phyloP scores from a whole-genome alignment of 257 asterid genomes.

The Oldenlandia corymbosa region DNA sequence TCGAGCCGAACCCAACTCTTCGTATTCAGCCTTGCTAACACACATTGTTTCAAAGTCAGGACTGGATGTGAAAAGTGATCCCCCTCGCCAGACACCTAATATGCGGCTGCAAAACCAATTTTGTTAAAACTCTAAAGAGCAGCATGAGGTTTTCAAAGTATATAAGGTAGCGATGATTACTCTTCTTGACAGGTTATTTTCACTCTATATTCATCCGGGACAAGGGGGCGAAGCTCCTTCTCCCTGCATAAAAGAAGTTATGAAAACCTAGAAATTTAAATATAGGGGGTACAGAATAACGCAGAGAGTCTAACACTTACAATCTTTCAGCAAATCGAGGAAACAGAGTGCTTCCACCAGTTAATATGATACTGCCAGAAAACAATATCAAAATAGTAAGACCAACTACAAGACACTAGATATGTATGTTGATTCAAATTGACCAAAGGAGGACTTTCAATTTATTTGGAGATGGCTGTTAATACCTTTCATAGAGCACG shows the following conservation, averaged over 20 bases:
- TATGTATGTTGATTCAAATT: neutral
- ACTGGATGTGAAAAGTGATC: constrained; percentile 92
- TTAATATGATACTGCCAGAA: constrained; percentile 68
- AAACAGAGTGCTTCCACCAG: constrained; percentile 90
- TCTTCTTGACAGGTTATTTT: constrained; percentile 84
- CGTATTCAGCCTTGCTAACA: constrained; percentile 90
- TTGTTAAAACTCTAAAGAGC: constrained; percentile 2
- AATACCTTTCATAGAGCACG: constrained; percentile 82
- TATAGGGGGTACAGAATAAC: constrained; percentile 6
- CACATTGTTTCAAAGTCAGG: constrained; percentile 96
- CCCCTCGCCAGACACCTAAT: constrained; percentile 97
- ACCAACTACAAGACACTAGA: constrained; percentile 14
- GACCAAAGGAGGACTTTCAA: neutral
- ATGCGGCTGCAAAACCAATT: constrained; percentile 59
- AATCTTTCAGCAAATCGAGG: constrained; percentile 91
- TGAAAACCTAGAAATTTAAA: constrained; percentile 2
- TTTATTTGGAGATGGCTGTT: neutral
- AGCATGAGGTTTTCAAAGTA: constrained; percentile 11
- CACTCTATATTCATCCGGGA: constrained; percentile 72
- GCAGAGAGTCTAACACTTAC: constrained; percentile 43
- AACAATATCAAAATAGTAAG: constrained; percentile 12
- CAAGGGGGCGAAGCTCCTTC: constrained; percentile 90
- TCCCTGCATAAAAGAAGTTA: constrained; percentile 44
- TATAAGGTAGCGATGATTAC: constrained; percentile 41
- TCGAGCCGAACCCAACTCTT: constrained; percentile 87